Evolutionary conservation across 257 asterid species (phyloP).

Genomic region (Ballota nigra): DNA sequence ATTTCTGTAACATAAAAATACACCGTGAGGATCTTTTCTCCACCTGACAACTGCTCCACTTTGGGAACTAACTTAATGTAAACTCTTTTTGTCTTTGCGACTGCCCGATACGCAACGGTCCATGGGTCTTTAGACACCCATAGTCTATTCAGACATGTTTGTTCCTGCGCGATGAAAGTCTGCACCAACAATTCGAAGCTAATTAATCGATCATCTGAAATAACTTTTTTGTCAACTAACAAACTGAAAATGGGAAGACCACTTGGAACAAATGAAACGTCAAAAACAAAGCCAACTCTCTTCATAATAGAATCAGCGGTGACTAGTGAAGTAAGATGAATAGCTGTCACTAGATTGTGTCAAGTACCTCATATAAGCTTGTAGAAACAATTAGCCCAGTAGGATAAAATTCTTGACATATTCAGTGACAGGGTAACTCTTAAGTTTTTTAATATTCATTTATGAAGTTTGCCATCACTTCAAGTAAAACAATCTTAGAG

Average conservation of each 20-base stretch:
- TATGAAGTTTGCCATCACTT: background rate
- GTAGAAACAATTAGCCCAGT: background rate
- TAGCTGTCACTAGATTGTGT: conserved; percentile 2
- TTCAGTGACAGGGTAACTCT: background rate
- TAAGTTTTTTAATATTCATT: background rate
- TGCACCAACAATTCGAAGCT: conserved; percentile 37
- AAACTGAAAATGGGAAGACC: conserved; percentile 12
- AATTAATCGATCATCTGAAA: conserved; percentile 11
- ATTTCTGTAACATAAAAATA: conserved; percentile 61
- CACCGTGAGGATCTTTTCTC: conserved; percentile 56
- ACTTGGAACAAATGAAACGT: background rate
- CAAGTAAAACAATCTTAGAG: conserved; percentile 1
- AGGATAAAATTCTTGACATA: background rate
- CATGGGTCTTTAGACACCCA: conserved; percentile 75
- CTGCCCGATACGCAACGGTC: conserved; percentile 66
- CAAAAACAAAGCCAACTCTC: conserved; percentile 3
- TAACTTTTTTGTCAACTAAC: conserved; percentile 7
- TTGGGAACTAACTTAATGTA: conserved; percentile 62
- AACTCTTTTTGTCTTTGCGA: conserved; percentile 50
- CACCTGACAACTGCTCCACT: conserved; percentile 49
- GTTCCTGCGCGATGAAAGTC: conserved; percentile 97
- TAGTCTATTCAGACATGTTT: conserved; percentile 65
- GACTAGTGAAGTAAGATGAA: background rate
- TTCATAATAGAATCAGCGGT: conserved; percentile 1
- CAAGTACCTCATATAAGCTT: background rate